Evolutionary conservation across 495 filamentous ascomycete species (phyloP).

Genomic region (Evernia prunastri): DNA sequence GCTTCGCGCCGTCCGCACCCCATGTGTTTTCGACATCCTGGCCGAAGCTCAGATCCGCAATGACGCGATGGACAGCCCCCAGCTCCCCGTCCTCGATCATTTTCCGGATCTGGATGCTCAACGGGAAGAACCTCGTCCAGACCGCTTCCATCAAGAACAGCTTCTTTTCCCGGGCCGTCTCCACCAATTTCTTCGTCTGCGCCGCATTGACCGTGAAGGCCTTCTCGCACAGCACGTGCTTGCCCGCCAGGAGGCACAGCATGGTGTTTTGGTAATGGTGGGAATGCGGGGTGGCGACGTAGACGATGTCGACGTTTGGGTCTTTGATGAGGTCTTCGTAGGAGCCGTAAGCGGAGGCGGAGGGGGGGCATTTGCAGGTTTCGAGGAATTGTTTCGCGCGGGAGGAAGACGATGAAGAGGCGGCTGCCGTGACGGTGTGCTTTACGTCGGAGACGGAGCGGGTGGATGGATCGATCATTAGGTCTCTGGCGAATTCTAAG

Average conservation of each 20-base stretch:
- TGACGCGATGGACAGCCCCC: slow-evolving; percentile 69
- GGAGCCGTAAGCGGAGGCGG: slow-evolving; percentile 69
- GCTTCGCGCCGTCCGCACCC: slow-evolving; percentile 36
- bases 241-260: slow-evolving; percentile 73
- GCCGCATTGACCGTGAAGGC: slow-evolving; percentile 83
- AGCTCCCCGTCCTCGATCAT: slow-evolving; percentile 62
- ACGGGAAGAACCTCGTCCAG: slow-evolving; percentile 89
- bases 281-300: slow-evolving; percentile 89
- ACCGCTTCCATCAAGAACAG: slow-evolving; percentile 95
- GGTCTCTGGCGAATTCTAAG: slow-evolving; percentile 72
- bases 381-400: slow-evolving; percentile 67
- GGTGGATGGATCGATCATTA: slow-evolving; percentile 66
- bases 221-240: slow-evolving; percentile 91
- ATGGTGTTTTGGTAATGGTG: slow-evolving; percentile 92
- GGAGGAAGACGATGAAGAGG: slow-evolving; percentile 66
- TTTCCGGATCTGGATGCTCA: slow-evolving; percentile 67
- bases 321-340: slow-evolving; percentile 76
- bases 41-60: slow-evolving; percentile 60
- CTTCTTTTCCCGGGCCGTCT: slow-evolving; percentile 69
- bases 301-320: slow-evolving; percentile 76
- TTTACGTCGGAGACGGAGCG: slow-evolving; percentile 67
- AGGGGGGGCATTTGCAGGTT: slow-evolving; percentile 52
- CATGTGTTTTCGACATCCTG: slow-evolving; percentile 47
- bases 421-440: slow-evolving; percentile 74
- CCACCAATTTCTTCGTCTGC: slow-evolving; percentile 67